Evolutionary conservation across 2,329 filamentous ascomycete genomes (phyloP), one percentile per base, ranked within the genome.

Genomic region (Hawksworthiomyces lignivorus): DNA sequence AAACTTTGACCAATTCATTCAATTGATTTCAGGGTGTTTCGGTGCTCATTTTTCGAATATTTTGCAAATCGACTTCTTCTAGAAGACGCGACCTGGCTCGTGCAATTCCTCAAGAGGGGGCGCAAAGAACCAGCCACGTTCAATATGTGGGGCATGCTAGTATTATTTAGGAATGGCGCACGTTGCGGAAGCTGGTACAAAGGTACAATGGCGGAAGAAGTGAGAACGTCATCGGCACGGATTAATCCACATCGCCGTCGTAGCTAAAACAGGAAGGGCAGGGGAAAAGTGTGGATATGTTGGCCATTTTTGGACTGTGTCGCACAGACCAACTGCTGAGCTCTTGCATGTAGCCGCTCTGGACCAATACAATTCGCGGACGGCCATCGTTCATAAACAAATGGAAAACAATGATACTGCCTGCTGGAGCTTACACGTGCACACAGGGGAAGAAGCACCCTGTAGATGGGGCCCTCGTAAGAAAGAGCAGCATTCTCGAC

Each of bases 71-170:
- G 11, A 31, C n/a, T 9, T 11, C 26, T 29, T 20, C 28, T 4
- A 38, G 48, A 21, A 50, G 48, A 50, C 48, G 48, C 46, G 48
- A 38, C 43, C 7, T 50, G 46, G 48, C 15, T 43, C 42, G 44
- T 48, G 48, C 48, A 4, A 34, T 3, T 15, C 6, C 15, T 26
- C 18, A 31, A 19, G 39, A 44, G 43, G 38, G 40, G 38, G 14
- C n/a, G 9, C 7, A 28, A 19, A 17, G n/a, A n/a, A 2, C 10
- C 15, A 29, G 15, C 29, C 33, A 39, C 24, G 32, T 32, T 37
- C 22, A 24, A 8, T 14, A 15, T 14, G 24, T 17, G 32, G 31
- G 29, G 14, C 14, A 3, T 31, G 7, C 45, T 48, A 46, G 39
- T 24, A 31, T 24, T 11, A 14, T 10, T 42, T 34, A 2, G 39